A percentile compares a stretch with the other conserved stretches of the same genome.
Conservation (phyloP, 345 rosid genomes). For the Firmiana major region DNA sequence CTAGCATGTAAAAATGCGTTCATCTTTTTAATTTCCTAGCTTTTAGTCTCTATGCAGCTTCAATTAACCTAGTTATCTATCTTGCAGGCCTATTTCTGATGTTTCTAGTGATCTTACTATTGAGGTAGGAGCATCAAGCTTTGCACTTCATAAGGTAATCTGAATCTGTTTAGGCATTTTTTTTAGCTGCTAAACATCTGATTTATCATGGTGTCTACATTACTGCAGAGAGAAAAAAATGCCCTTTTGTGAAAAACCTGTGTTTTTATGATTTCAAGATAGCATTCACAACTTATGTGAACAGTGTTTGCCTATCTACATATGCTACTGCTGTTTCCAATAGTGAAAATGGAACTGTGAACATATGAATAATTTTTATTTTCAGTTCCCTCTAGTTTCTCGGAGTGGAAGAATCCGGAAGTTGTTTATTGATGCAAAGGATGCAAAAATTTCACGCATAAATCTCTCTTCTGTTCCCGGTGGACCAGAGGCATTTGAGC, state of each 20-base stretch:
- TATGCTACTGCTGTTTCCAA: background rate
- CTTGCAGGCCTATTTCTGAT: slow-evolving; percentile 92
- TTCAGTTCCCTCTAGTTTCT: slow-evolving; percentile 92
- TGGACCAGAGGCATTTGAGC: slow-evolving; percentile 85
- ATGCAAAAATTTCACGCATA: slow-evolving; percentile 54
- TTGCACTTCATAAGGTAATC: slow-evolving; percentile 87
- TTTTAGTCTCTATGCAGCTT: slow-evolving; percentile 12
- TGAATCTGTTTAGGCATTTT: background rate
- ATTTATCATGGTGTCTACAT: background rate
- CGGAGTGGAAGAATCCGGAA: slow-evolving; percentile 85
- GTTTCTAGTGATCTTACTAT: slow-evolving; percentile 90
- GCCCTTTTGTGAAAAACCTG: background rate
- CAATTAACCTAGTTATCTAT: slow-evolving; percentile 17
- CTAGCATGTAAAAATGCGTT: slow-evolving; percentile 36
- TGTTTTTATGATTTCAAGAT: background rate
- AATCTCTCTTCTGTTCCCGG: slow-evolving; percentile 68
- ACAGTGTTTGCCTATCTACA: no score
- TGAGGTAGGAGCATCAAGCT: slow-evolving; percentile 79
- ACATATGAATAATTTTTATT: slow-evolving; percentile 7
- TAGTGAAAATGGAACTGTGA: background rate
- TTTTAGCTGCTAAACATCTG: background rate
- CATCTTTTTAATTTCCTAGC: background rate
- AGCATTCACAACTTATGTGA: background rate
- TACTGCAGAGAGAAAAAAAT: background rate
- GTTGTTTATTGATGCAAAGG: slow-evolving; percentile 64